Conservation (phyloP, 768 basidiomycete genomes). For the Cubamyces lactineus region DNA sequence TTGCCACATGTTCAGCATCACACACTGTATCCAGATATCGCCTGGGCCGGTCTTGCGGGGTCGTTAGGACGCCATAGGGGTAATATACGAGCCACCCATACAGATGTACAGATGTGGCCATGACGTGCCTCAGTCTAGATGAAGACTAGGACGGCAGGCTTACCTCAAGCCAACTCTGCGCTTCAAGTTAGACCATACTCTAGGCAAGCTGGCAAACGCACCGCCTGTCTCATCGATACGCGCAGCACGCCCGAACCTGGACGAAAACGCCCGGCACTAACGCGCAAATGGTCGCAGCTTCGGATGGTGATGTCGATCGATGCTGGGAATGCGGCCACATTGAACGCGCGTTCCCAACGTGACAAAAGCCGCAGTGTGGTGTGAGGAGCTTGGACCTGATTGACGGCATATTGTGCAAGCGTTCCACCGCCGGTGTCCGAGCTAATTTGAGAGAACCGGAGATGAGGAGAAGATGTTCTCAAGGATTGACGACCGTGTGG, state of each 20-base stretch:
- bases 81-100: too few relatives aligned
- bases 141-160: too few relatives aligned
- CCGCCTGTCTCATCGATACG: neutral
- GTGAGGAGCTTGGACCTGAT: neutral
- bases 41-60: too few relatives aligned
- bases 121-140: too few relatives aligned
- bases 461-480: neutral
- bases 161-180: too few relatives aligned
- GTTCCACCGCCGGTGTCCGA: neutral
- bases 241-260: neutral
- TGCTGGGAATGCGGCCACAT: conserved; percentile 6
- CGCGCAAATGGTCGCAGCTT: neutral
- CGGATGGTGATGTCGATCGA: neutral
- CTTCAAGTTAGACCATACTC: neutral
- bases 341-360: neutral
- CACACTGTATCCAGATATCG: neutral
- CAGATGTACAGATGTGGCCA: too few relatives aligned
- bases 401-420: neutral
- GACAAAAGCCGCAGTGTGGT: neutral
- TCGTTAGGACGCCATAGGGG: too few relatives aligned
- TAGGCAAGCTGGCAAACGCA: neutral
- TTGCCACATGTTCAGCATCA: neutral
- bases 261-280: neutral
- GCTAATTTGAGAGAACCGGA: conserved; percentile 5
- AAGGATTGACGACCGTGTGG: conserved; percentile 7